These are phyloP conservation scores for Schizonepeta tenuifolia DNA, from an alignment of 257 asterid species.

Conservation along the genomic window DNA sequence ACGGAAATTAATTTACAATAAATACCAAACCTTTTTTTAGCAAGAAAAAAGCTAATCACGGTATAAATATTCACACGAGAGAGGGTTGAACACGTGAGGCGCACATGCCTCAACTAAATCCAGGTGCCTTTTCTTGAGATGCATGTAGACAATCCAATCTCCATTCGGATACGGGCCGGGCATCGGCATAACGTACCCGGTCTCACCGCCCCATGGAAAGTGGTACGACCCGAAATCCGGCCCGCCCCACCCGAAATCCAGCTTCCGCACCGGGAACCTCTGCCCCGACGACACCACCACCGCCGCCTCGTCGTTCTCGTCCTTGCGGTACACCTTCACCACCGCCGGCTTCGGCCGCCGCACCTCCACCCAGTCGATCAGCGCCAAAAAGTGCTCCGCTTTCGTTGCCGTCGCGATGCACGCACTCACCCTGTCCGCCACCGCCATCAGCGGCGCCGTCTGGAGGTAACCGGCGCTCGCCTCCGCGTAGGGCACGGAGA, in stretches of 20 bases:
- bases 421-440: constrained; percentile 42
- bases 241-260: constrained; percentile 66
- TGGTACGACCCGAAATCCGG: constrained; percentile 66
- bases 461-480: constrained; percentile 41
- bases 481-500: constrained; percentile 49
- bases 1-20: too few relatives aligned
- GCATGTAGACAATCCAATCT: constrained; percentile 71
- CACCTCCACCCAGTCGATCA: constrained; percentile 63
- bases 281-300: constrained; percentile 65
- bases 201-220: constrained; percentile 68
- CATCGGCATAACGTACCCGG: constrained; percentile 75
- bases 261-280: constrained; percentile 43
- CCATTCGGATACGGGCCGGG: constrained; percentile 45
- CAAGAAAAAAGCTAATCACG: background rate
- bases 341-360: constrained; percentile 51
- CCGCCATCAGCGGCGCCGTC: constrained; percentile 33
- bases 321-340: constrained; percentile 45
- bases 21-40: too few relatives aligned
- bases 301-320: constrained; percentile 50
- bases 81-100: constrained; percentile 50
- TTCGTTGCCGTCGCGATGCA: constrained; percentile 41
- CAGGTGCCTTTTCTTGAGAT: constrained; percentile 46
- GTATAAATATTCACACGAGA: background rate
- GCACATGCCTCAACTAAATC: constrained; percentile 53
- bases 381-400: constrained; percentile 50